Evolutionary conservation across 2,329 filamentous ascomycete genomes (phyloP).

Genomic region (Allantophomopsis cytisporea): DNA sequence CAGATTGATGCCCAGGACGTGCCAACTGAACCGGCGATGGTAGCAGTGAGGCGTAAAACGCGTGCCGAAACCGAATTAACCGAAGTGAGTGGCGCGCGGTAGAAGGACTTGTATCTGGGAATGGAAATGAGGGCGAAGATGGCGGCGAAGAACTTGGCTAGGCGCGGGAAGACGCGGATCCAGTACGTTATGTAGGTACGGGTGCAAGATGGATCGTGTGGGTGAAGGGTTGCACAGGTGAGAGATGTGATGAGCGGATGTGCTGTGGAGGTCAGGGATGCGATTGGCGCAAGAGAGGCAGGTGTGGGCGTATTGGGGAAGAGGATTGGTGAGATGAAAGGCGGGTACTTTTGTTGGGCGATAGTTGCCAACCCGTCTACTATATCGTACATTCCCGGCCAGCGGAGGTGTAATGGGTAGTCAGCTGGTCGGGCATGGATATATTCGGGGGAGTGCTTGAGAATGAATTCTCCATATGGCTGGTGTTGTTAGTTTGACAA

Average conservation of each 20-base stretch:
- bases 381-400: conserved; percentile 66
- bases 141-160: conserved; percentile 66
- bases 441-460: conserved; percentile 63
- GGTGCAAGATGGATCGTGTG: conserved; percentile 73
- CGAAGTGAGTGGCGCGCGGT: conserved; percentile 54
- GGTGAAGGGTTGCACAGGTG: conserved; percentile 83
- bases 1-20: conserved; percentile 84
- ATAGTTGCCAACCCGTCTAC: conserved; percentile 73
- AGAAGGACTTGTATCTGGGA: conserved; percentile 51
- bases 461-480: conserved; percentile 49
- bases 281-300: conserved; percentile 49
- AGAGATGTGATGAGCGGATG: conserved; percentile 78
- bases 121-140: conserved; percentile 56
- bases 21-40: conserved; percentile 72
- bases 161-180: conserved; percentile 66
- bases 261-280: conserved; percentile 68
- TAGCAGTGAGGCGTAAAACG: conserved; percentile 62
- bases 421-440: conserved; percentile 58
- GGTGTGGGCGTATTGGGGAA: conserved; percentile 61
- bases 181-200: conserved; percentile 82
- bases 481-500: conserved; percentile 3
- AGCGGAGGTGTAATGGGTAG: conserved; percentile 52
- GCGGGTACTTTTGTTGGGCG: conserved; percentile 72
- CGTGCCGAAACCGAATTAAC: conserved; percentile 52
- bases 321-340: conserved; percentile 74